Percentiles rank a stretch among this genome's conserved stretches.
Conservation (phyloP, 140 eudicot genomes). For the Anethum foeniculum region DNA sequence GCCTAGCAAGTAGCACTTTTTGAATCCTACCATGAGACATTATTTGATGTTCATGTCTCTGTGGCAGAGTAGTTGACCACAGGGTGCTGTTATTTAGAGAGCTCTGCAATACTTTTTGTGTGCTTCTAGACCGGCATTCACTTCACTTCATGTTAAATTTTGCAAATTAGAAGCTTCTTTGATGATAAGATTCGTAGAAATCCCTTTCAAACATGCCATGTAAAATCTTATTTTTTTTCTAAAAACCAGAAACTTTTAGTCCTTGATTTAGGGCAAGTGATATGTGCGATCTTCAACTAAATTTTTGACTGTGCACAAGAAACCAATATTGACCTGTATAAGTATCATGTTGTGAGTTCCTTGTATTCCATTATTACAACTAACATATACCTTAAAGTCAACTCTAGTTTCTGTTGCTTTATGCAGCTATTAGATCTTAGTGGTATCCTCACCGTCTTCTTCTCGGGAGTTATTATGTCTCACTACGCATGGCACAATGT, state of each 20-base stretch:
- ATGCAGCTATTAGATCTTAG: constrained; percentile 69
- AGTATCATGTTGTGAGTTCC: neutral
- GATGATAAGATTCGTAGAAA: neutral
- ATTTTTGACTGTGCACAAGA: neutral
- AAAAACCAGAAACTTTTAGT: neutral
- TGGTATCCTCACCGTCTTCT: constrained; percentile 88
- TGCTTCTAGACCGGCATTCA: neutral
- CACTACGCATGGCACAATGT: constrained; percentile 98
- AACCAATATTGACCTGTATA: neutral
- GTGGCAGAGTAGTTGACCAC: neutral
- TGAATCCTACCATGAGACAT: neutral
- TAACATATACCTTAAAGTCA: neutral
- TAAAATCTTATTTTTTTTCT: neutral
- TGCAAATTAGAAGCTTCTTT: neutral
- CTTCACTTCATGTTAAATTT: neutral
- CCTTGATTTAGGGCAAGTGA: neutral
- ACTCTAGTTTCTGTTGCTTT: constrained; percentile 13
- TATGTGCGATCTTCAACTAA: neutral
- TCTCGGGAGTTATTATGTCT: constrained; percentile 87
- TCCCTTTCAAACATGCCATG: neutral
- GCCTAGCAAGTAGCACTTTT: neutral
- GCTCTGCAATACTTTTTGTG: neutral
- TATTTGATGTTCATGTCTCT: neutral
- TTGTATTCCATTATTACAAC: neutral
- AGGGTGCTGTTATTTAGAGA: neutral